phyloP scores from a whole-genome alignment of 2,329 filamentous ascomycete genomes.

The Penicillium sp. region DNA sequence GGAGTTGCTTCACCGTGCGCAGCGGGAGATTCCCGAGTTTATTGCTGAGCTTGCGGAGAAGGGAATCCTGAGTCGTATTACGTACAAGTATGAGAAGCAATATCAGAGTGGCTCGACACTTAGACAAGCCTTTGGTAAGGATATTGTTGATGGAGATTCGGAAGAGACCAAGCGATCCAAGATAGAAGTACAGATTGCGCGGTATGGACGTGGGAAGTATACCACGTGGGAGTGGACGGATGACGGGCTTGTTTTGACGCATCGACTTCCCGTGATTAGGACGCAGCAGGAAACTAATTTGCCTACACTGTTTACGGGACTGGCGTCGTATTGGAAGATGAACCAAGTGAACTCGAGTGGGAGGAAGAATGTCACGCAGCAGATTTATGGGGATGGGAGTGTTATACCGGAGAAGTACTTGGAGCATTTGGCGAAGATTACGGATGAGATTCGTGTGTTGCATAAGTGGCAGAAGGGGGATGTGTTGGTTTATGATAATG shows the following conservation, averaged over 20 bases:
- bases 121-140: constrained; percentile 55
- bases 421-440: constrained; percentile 51
- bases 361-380: constrained; percentile 45
- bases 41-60: constrained; percentile 52
- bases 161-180: constrained; percentile 50
- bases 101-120: constrained; percentile 57
- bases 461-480: constrained; percentile 57
- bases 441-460: constrained; percentile 57
- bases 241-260: constrained; percentile 52
- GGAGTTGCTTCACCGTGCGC: constrained; percentile 54
- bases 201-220: constrained; percentile 54
- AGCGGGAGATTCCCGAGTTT: constrained; percentile 57
- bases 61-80: constrained; percentile 51
- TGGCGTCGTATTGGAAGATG: constrained; percentile 55
- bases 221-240: constrained; percentile 58
- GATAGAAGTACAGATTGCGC: constrained; percentile 57
- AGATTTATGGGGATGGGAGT: constrained; percentile 55
- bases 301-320: constrained; percentile 55
- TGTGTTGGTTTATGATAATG: constrained; percentile 58
- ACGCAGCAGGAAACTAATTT: constrained; percentile 55
- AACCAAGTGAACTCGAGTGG: constrained; percentile 29
- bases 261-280: constrained; percentile 55
- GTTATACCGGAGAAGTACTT: constrained; percentile 56
- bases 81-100: constrained; percentile 53
- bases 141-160: constrained; percentile 53